These are phyloP conservation scores for Pulveroboletus sp. DNA, from an alignment of 768 basidiomycete species.

Conservation along the genomic window DNA sequence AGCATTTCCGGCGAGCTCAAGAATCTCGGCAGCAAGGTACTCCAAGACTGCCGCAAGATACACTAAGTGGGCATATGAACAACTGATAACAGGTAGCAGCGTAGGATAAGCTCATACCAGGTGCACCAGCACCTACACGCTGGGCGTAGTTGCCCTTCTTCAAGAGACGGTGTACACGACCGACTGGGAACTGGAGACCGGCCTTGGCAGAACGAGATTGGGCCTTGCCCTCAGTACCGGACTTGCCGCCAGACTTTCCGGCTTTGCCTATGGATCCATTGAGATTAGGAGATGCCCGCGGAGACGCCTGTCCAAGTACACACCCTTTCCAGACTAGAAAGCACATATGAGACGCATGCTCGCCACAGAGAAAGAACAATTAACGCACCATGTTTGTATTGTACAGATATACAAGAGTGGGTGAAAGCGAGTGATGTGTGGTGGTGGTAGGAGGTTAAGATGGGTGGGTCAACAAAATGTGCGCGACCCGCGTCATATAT, in stretches of 20 bases:
- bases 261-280: constrained; percentile 39
- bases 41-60: constrained; percentile 91
- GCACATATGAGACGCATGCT: constrained; percentile 2
- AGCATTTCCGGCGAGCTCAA: constrained; percentile 88
- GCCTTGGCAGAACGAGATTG: constrained; percentile 74
- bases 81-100: constrained; percentile 8
- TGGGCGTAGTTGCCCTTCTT: constrained; percentile 88
- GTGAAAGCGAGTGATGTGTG: constrained; percentile 9
- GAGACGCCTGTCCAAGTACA: not conserved
- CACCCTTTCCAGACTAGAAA: constrained; percentile 33
- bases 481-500: constrained; percentile 33
- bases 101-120: constrained; percentile 42
- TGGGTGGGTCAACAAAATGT: constrained; percentile 29
- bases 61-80: constrained; percentile 40
- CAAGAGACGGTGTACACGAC: constrained; percentile 88
- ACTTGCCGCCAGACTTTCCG: constrained; percentile 52
- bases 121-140: constrained; percentile 87
- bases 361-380: not conserved
- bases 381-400: constrained; percentile 26
- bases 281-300: constrained; percentile 5
- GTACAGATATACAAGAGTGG: constrained; percentile 17
- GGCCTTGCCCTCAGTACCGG: constrained; percentile 48
- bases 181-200: constrained; percentile 83
- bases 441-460: constrained; percentile 32
- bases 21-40: constrained; percentile 90